These are phyloP conservation scores for Aureococcus anophagefferens DNA, from an alignment of 108 stramenopile species.

Conservation along the genomic window DNA sequence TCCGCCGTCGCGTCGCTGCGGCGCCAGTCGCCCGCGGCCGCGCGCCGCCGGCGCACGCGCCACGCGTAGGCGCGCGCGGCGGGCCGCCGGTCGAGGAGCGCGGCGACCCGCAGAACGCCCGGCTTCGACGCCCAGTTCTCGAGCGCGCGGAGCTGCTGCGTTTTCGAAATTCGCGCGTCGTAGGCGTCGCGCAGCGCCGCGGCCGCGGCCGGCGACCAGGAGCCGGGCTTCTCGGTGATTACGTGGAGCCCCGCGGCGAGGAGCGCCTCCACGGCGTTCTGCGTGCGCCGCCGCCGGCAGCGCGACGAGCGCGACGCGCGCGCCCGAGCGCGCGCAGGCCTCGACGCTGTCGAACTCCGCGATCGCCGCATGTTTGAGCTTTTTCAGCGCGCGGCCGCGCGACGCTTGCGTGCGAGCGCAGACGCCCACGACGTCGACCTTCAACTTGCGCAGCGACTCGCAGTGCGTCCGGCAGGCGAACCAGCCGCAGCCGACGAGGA, in stretches of 20 bases:
- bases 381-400: too few relatives aligned
- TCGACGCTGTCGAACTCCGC: too few relatives aligned
- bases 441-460: neutral
- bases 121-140: neutral
- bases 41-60: neutral
- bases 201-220: neutral
- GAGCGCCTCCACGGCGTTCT: too few relatives aligned
- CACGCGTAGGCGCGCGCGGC: too few relatives aligned
- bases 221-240: neutral
- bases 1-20: neutral
- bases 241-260: too few relatives aligned
- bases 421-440: neutral
- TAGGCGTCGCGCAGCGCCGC: neutral
- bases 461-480: neutral
- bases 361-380: too few relatives aligned
- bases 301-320: too few relatives aligned
- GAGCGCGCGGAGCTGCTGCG: neutral
- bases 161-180: neutral
- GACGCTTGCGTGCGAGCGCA: neutral
- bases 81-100: neutral
- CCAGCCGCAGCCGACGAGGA: neutral
- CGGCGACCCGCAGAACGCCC: neutral
- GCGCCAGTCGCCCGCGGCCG: neutral
- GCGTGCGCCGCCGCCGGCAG: too few relatives aligned
- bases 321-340: too few relatives aligned